These are phyloP conservation scores for Paramecium tetraurelia DNA, from an alignment of 73 alveolate species.

Conservation along the genomic window DNA sequence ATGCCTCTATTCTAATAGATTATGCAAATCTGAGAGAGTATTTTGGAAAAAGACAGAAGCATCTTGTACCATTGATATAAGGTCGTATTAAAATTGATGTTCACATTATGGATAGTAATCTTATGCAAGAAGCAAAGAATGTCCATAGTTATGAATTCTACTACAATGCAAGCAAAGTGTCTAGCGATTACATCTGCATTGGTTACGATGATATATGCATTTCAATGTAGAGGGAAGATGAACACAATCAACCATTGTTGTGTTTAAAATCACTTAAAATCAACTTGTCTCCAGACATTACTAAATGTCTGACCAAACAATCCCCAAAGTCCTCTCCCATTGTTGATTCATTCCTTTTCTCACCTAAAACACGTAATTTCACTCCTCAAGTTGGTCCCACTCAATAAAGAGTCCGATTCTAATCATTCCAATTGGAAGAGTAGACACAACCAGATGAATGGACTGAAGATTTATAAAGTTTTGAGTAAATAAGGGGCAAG, in stretches of 20 bases:
- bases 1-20: not conserved
- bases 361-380: not conserved
- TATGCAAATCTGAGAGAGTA: not conserved
- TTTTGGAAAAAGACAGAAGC: not conserved
- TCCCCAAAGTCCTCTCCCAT: not conserved
- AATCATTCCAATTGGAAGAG: constrained; percentile 26
- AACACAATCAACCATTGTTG: not conserved
- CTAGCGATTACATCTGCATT: not conserved
- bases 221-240: not conserved
- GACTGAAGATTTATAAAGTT: constrained; percentile 5
- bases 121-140: not conserved
- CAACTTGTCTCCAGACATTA: not conserved
- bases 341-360: not conserved
- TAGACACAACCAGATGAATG: constrained; percentile 19
- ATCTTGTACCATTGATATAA: not conserved
- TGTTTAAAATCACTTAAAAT: not conserved
- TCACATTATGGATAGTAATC: not conserved
- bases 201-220: not conserved
- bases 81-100: not conserved
- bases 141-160: not conserved
- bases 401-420: not conserved
- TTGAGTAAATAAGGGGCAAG: constrained; percentile 18
- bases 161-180: not conserved
- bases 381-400: constrained; percentile 22
- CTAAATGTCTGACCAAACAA: not conserved